These are phyloP conservation scores for Elsinoe batatas DNA, from an alignment of 2,329 filamentous ascomycete species.

Conservation along the genomic window DNA sequence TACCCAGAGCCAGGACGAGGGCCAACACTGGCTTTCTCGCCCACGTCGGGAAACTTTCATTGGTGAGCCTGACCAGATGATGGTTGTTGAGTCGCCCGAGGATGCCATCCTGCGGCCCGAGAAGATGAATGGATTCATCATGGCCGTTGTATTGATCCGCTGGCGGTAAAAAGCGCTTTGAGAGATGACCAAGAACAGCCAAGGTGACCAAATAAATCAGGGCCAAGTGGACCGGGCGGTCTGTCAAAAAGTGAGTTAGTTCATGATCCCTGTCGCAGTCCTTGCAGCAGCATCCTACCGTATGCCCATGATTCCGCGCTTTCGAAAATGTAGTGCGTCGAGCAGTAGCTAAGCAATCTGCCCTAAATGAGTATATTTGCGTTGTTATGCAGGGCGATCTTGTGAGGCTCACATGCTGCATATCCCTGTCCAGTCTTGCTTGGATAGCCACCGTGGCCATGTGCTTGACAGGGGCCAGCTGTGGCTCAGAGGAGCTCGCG, in stretches of 20 bases:
- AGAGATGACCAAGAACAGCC: background rate
- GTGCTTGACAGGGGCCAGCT: background rate
- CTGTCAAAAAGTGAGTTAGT: background rate
- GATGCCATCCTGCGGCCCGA: background rate
- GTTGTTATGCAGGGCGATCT: background rate
- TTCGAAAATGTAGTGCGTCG: slow-evolving; percentile 2
- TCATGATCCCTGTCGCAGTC: background rate
- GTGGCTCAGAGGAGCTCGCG: background rate
- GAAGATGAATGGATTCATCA: background rate
- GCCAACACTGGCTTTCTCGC: background rate
- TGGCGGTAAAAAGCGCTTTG: background rate
- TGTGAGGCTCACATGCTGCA: background rate
- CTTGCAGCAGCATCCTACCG: background rate
- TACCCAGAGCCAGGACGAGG: background rate
- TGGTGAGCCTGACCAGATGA: background rate
- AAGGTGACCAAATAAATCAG: slow-evolving; percentile 6
- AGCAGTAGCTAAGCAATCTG: slow-evolving; percentile 7
- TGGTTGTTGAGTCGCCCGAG: background rate
- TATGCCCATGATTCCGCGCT: slow-evolving; percentile 4
- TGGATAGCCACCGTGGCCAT: background rate
- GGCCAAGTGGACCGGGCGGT: slow-evolving; percentile 3
- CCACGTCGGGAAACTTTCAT: background rate
- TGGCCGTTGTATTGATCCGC: background rate
- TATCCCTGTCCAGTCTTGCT: background rate
- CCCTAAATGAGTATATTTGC: background rate